phyloP scores from a whole-genome alignment of 495 filamentous ascomycete species.

The Neurospora hispaniola region DNA sequence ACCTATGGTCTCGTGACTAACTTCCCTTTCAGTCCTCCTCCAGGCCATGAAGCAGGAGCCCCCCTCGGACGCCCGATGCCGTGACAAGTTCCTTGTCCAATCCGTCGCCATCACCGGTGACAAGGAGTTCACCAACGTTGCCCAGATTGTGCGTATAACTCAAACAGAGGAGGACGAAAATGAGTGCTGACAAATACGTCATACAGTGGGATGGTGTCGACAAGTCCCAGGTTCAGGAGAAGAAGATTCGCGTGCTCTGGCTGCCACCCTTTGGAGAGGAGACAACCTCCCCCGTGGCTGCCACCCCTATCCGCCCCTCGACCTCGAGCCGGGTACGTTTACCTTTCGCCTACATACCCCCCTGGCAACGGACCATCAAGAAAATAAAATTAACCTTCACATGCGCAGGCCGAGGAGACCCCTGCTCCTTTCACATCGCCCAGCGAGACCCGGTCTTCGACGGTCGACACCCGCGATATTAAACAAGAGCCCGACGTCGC shows the following conservation, averaged over 20 bases:
- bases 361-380: too few species aligned
- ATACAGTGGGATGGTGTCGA: conserved; percentile 64
- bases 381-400: not conserved
- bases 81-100: conserved; percentile 97
- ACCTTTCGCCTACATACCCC: not conserved
- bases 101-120: conserved; percentile 77
- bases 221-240: conserved; percentile 72
- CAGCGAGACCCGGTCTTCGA: conserved; percentile 7
- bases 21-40: conserved; percentile 57
- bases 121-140: conserved; percentile 69
- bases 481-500: conserved; percentile 26
- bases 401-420: conserved; percentile 19
- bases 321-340: conserved; percentile 21
- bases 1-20: not conserved
- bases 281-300: conserved; percentile 4
- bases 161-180: not conserved
- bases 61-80: conserved; percentile 71
- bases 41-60: conserved; percentile 98
- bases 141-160: conserved; percentile 56
- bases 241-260: conserved; percentile 91
- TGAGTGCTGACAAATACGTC: conserved; percentile 16
- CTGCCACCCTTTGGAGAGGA: conserved; percentile 35
- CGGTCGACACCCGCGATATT: conserved; percentile 32
- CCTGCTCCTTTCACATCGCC: conserved; percentile 12
- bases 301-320: conserved; percentile 18